Evolutionary conservation across 1,139 yeast species (phyloP).

Genomic region (Pichia sp.): DNA sequence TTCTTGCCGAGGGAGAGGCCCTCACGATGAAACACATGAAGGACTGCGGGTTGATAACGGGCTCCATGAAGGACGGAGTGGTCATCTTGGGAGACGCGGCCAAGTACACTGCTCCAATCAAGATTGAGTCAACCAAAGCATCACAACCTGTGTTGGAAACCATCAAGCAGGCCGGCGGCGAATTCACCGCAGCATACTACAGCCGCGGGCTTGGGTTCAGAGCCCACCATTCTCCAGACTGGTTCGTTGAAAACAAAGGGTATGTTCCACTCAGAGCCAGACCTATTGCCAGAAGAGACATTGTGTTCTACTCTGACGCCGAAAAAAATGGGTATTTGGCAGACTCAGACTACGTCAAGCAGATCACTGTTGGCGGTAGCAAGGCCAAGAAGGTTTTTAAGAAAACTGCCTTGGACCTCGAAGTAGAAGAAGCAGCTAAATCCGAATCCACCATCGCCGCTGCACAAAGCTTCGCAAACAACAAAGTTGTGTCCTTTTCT

Average conservation of each 20-base stretch:
- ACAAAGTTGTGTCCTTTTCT: conserved; percentile 22
- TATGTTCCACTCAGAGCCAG: conserved; percentile 81
- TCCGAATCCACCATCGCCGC: conserved; percentile 12
- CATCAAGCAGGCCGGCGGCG: conserved; percentile 70
- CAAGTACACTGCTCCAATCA: conserved; percentile 53
- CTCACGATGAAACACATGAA: conserved; percentile 70
- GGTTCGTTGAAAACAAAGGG: conserved; percentile 64
- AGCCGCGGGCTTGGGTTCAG: conserved; percentile 56
- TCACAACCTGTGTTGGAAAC: conserved; percentile 66
- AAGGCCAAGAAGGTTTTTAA: conserved; percentile 11
- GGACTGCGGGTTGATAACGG: conserved; percentile 67
- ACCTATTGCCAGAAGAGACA: conserved; percentile 79
- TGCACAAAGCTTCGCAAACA: conserved; percentile 19
- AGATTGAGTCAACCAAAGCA: conserved; percentile 79
- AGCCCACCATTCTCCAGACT: conserved; percentile 73
- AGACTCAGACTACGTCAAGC: conserved; percentile 26
- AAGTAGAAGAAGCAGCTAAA: conserved; percentile 11
- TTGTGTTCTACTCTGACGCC: conserved; percentile 68
- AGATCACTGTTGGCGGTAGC: conserved; percentile 23
- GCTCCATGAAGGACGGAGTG: conserved; percentile 73
- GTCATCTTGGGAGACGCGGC: conserved; percentile 64
- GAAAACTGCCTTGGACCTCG: conserved; percentile 19
- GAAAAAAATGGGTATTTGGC: conserved; percentile 71
- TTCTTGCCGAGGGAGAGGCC: conserved; percentile 55
- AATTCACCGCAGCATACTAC: conserved; percentile 69